These are phyloP conservation scores for Psilocybe azurescens DNA, from an alignment of 768 basidiomycete species.

Conservation along the genomic window DNA sequence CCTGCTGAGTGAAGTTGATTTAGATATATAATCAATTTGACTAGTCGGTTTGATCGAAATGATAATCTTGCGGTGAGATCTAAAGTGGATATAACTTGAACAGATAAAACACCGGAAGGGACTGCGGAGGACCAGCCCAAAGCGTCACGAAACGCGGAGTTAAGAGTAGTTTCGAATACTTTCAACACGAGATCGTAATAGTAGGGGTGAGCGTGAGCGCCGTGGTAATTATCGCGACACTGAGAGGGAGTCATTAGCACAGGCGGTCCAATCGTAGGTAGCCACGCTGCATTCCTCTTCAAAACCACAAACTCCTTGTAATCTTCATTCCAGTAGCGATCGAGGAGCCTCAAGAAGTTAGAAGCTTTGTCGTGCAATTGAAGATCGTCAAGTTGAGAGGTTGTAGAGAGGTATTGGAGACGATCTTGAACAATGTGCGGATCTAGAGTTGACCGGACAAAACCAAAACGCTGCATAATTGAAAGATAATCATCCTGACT, in stretches of 20 bases:
- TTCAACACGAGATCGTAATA: conserved; percentile 45
- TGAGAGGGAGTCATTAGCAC: conserved; percentile 25
- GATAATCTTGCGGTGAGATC: conserved; percentile 2
- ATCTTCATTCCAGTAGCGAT: conserved; percentile 15
- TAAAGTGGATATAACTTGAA: conserved; percentile 34
- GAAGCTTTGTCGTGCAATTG: conserved; percentile 13
- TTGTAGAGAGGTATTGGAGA: conserved; percentile 30
- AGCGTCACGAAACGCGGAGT: conserved; percentile 29
- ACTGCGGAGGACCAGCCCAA: conserved; percentile 46
- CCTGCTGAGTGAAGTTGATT: not conserved
- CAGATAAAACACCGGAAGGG: conserved; percentile 29
- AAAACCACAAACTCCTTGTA: conserved; percentile 1
- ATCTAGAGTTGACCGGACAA: conserved; percentile 35
- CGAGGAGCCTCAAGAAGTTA: conserved; percentile 10
- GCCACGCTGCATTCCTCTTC: conserved; percentile 5
- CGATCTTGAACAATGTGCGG: conserved; percentile 38
- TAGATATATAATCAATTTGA: not conserved
- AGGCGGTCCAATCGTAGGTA: conserved; percentile 33
- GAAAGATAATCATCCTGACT: conserved; percentile 1
- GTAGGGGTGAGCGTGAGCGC: conserved; percentile 7
- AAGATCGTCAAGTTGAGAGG: not conserved
- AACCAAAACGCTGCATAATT: conserved; percentile 20
- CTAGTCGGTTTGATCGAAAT: conserved; percentile 9
- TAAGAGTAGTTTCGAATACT: conserved; percentile 27
- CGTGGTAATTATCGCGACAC: conserved; percentile 27